Conservation (phyloP, 768 basidiomycete genomes). For the Sarcodon sp. region DNA sequence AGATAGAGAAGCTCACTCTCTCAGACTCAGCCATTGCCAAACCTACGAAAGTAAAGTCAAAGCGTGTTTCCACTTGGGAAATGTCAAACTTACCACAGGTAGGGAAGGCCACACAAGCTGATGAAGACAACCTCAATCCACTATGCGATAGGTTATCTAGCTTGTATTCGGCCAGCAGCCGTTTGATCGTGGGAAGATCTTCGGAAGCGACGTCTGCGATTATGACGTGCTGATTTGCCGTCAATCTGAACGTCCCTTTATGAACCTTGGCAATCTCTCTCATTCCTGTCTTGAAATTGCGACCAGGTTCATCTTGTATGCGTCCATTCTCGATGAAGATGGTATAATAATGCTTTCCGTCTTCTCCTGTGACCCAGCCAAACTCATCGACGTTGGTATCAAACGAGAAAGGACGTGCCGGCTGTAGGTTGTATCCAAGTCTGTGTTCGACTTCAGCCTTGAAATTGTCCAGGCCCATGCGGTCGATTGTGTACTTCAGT, state of each 20-base stretch:
- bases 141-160: constrained; percentile 77
- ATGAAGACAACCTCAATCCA: constrained; percentile 76
- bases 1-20: constrained; percentile 28
- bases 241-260: constrained; percentile 89
- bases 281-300: constrained; percentile 86
- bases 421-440: constrained; percentile 65
- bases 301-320: constrained; percentile 85
- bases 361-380: constrained; percentile 82
- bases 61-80: neutral
- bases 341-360: constrained; percentile 86
- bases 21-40: constrained; percentile 76
- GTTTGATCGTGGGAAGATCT: constrained; percentile 69
- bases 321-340: constrained; percentile 97
- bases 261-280: constrained; percentile 89
- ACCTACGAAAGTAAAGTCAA: constrained; percentile 19
- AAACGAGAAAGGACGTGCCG: constrained; percentile 69
- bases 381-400: constrained; percentile 88
- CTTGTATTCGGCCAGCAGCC: constrained; percentile 70
- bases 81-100: constrained; percentile 52
- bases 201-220: constrained; percentile 70
- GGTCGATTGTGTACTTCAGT: constrained; percentile 94
- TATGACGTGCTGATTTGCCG: constrained; percentile 90
- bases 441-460: constrained; percentile 83
- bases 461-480: constrained; percentile 83
- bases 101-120: constrained; percentile 96